Evolutionary conservation across 495 filamentous ascomycete genomes (phyloP).

Genomic region (Hypoxylon lenormandii): DNA sequence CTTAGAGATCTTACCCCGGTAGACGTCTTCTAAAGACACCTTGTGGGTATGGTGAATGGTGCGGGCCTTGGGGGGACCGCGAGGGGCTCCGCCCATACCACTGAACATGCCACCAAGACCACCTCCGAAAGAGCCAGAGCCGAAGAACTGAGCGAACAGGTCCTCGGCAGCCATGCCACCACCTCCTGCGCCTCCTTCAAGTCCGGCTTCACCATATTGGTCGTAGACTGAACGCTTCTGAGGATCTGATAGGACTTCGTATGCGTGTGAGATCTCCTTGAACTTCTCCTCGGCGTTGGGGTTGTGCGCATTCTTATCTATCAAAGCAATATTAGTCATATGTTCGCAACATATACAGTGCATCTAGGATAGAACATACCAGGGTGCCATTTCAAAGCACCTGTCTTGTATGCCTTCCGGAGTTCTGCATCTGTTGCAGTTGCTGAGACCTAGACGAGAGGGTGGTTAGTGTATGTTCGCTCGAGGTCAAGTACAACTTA

Average conservation of each 20-base stretch:
- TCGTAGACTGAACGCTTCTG: constrained; percentile 94
- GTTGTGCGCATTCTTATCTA: constrained; percentile 96
- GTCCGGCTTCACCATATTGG: constrained; percentile 94
- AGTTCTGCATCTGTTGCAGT: constrained; percentile 80
- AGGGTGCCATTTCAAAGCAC: constrained; percentile 89
- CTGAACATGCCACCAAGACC: constrained; percentile 85
- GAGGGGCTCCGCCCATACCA: constrained; percentile 82
- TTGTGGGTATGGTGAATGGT: constrained; percentile 98
- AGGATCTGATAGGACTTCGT: constrained; percentile 90
- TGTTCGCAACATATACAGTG: not conserved
- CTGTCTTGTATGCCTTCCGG: constrained; percentile 90
- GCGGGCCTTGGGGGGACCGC: constrained; percentile 90
- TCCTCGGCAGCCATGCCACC: constrained; percentile 96
- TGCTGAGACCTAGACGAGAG: constrained; percentile 71
- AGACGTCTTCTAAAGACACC: constrained; percentile 96
- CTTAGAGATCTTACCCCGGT: constrained; percentile 97
- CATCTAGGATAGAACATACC: constrained; percentile 64
- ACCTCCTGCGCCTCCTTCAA: constrained; percentile 84
- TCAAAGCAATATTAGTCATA: constrained; percentile 42
- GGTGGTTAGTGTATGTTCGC: constrained; percentile 38
- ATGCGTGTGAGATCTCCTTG: constrained; percentile 95
- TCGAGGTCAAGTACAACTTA: not conserved
- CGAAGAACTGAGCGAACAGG: constrained; percentile 97
- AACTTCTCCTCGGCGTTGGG: constrained; percentile 95
- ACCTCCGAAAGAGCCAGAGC: constrained; percentile 78